phyloP scores from a whole-genome alignment of 208 protist genomes.

The Leishmania mexicana region DNA sequence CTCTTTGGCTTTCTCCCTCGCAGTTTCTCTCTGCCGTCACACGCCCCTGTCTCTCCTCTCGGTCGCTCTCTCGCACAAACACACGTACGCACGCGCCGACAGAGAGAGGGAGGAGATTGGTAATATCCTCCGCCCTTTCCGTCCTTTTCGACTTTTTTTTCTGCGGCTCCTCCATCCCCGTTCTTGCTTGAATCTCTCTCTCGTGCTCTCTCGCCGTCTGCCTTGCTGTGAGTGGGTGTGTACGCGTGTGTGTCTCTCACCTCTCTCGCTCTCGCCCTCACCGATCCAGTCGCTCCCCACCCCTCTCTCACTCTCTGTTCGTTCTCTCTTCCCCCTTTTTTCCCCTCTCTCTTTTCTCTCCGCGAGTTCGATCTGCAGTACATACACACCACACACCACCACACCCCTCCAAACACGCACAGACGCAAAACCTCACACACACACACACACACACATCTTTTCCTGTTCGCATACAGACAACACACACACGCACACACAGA shows the following conservation, averaged over 20 bases:
- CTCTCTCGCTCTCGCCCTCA: neutral
- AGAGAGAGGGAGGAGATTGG: neutral
- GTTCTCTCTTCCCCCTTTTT: slow-evolving; percentile 4
- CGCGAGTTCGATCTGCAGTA: neutral
- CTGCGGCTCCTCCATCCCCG: neutral
- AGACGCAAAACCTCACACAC: neutral
- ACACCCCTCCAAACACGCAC: neutral
- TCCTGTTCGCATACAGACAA: slow-evolving; percentile 1
- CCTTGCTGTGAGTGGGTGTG: neutral
- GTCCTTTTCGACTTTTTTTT: neutral
- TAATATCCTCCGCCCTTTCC: neutral
- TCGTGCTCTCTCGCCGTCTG: neutral
- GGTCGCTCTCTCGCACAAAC: neutral
- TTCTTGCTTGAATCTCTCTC: slow-evolving; percentile 2
- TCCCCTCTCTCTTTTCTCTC: neutral
- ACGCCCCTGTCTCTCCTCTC: neutral
- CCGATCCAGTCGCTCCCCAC: neutral
- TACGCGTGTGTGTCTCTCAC: neutral
- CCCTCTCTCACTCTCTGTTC: neutral
- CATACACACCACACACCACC: neutral
- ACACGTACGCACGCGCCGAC: neutral
- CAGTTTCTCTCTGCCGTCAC: neutral
- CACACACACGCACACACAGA: slow-evolving; percentile 7
- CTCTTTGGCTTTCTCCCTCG: neutral
- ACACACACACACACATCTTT: slow-evolving; percentile 8